A percentile compares a stretch with the other conserved stretches of the same genome.
phyloP scores from a whole-genome alignment of 2,329 filamentous ascomycete genomes.

The Fusarium beomiforme region DNA sequence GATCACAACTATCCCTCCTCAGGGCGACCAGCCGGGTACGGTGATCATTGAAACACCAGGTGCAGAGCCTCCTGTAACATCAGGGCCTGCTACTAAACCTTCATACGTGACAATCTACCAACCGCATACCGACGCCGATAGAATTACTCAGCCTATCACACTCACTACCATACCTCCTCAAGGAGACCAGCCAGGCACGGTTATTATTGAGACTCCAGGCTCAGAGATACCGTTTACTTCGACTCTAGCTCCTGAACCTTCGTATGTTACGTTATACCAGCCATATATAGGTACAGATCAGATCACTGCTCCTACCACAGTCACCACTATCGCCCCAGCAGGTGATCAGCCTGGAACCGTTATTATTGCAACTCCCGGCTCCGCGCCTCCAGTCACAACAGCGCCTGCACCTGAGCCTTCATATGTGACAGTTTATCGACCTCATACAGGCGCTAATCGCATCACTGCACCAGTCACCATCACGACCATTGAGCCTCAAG shows the following conservation, averaged over 20 bases:
- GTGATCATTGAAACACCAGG: slow-evolving; percentile 13
- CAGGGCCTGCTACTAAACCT: neutral
- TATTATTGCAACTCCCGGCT: slow-evolving; percentile 10
- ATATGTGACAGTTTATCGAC: slow-evolving; percentile 2
- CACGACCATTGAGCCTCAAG: slow-evolving; percentile 1
- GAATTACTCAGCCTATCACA: neutral
- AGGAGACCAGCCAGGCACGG: slow-evolving; percentile 6
- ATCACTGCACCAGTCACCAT: neutral
- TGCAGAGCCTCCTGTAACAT: neutral
- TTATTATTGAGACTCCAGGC: slow-evolving; percentile 14
- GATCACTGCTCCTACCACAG: neutral
- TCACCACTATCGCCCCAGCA: neutral
- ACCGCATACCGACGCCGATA: neutral
- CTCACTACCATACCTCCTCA: slow-evolving; percentile 1
- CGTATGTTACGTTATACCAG: neutral
- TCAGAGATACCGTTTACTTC: neutral
- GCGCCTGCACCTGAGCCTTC: neutral
- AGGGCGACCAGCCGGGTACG: slow-evolving; percentile 3
- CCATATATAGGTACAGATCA: neutral
- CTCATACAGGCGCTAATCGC: neutral
- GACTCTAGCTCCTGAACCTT: neutral
- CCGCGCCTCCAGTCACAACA: neutral
- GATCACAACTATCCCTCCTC: neutral
- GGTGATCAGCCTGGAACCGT: slow-evolving; percentile 7
- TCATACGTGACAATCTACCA: slow-evolving; percentile 4